Evolutionary conservation across 1,284 basidiomycete genomes (phyloP).

Genomic region (Sporisorium iseilematis-ciliati): DNA sequence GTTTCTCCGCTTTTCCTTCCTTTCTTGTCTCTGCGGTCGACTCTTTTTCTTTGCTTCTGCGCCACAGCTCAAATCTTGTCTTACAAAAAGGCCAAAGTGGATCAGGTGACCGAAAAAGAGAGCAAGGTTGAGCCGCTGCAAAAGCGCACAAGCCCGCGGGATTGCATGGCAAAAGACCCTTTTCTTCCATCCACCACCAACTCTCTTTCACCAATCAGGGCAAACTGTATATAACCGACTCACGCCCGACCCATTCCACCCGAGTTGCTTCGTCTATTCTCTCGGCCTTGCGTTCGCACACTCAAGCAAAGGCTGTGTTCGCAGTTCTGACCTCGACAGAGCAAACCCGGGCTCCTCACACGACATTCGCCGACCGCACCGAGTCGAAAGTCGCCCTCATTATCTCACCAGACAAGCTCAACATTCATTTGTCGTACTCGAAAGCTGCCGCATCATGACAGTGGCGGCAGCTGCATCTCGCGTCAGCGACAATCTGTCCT

Average conservation of each 20-base stretch:
- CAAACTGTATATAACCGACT: too few relatives aligned
- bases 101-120: background rate
- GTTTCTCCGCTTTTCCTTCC: background rate
- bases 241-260: background rate
- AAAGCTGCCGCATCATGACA: conserved; percentile 27
- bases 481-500: background rate
- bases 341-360: background rate
- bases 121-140: background rate
- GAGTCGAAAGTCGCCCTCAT: background rate
- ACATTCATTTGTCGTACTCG: too few relatives aligned
- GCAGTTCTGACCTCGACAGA: background rate
- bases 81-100: background rate
- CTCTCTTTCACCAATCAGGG: background rate
- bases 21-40: background rate
- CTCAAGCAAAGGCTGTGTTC: too few relatives aligned
- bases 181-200: conserved; percentile 11
- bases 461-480: conserved; percentile 20
- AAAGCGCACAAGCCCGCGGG: conserved; percentile 5
- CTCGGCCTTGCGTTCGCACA: background rate
- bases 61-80: background rate
- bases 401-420: background rate
- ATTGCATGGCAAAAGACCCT: background rate
- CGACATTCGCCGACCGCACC: background rate
- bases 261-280: background rate
- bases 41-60: background rate